Base-by-base conservation (phyloP, 441 rosid species). In the Omphalea diandra region DNA sequence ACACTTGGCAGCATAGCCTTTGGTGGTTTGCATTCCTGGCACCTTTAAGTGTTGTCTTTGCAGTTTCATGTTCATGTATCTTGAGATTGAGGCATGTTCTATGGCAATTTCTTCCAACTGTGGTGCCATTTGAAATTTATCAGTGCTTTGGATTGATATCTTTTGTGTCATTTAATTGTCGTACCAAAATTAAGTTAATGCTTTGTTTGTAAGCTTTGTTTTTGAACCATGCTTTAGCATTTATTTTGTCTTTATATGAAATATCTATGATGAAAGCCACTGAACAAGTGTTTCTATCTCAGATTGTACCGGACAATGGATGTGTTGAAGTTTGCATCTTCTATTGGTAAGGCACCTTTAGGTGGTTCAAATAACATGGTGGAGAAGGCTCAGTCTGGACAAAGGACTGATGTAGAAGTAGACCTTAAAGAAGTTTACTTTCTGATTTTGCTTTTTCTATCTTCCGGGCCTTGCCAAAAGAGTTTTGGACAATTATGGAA, bases 391-490 rank as follows among this genome's bases (percentile, higher is more conserved):
- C 77, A 75, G 71, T 69, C 71, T 73, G 86, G 76, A 72, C 77
- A 80, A 68, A 81, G 82, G 77, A 67, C 79, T 65, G 89, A 85
- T 33, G 61, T 85, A 43, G 94, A 89, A 55, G 69, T 96, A 73
- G 98, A 96, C 82, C 83, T 87, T 61, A 83, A 82, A 76, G 99
- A 96, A 88, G 85, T 96, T 76, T 93, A 96, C 79, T 96, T 93
- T 77, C 78, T 96, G 82, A 90, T 96, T 78, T 84, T 96, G 85
- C 95, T 83, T 78, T 94, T 94, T 78, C 87, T 94, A 65, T 88
- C 97, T 38, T 73, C 78, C 75, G 94, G 99, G 63, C 99, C 97
- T 27, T 96, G 98, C 77, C 89, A 88, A 66, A 85, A 79, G 80
- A 88, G 96, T 67, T 85, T 38, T 79, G 82, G 80, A 60, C 87